phyloP scores from a whole-genome alignment of 1,139 yeast genomes.

The Geotrichum cucujoidarum region DNA sequence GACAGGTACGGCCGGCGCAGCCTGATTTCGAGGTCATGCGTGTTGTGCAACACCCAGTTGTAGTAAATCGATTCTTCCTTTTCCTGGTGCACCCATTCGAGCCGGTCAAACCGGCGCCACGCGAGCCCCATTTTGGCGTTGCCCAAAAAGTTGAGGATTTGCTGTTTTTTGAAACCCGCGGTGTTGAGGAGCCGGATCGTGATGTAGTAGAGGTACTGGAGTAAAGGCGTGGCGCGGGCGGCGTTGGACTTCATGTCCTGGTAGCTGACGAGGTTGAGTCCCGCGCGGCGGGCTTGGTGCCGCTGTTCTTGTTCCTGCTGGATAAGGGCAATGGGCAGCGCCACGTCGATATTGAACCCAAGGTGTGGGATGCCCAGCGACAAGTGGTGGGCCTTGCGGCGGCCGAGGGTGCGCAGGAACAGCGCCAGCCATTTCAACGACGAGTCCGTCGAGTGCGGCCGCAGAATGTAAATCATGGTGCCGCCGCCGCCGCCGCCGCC shows the following conservation, averaged over 20 bases:
- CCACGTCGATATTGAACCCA: conserved; percentile 44
- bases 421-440: conserved; percentile 63
- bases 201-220: conserved; percentile 28
- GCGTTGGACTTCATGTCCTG: conserved; percentile 16
- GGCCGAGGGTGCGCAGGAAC: conserved; percentile 44
- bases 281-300: not conserved
- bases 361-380: conserved; percentile 51
- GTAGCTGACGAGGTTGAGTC: not conserved
- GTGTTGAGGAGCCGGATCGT: conserved; percentile 32
- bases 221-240: conserved; percentile 26
- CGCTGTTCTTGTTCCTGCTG: conserved; percentile 10
- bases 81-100: conserved; percentile 67
- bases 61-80: conserved; percentile 46
- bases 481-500: too few relatives aligned
- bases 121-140: conserved; percentile 47
- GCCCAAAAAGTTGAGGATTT: conserved; percentile 30
- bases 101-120: conserved; percentile 63
- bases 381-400: conserved; percentile 31
- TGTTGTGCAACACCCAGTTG: conserved; percentile 41
- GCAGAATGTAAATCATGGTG: conserved; percentile 47
- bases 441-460: conserved; percentile 45
- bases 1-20: conserved; percentile 47
- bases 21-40: conserved; percentile 56
- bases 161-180: conserved; percentile 26
- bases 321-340: conserved; percentile 35